A percentile compares a stretch with the other conserved stretches of the same genome.
Evolutionary conservation across 2,329 filamentous ascomycete species (phyloP).

Genomic region (Coleophoma cylindrospora): DNA sequence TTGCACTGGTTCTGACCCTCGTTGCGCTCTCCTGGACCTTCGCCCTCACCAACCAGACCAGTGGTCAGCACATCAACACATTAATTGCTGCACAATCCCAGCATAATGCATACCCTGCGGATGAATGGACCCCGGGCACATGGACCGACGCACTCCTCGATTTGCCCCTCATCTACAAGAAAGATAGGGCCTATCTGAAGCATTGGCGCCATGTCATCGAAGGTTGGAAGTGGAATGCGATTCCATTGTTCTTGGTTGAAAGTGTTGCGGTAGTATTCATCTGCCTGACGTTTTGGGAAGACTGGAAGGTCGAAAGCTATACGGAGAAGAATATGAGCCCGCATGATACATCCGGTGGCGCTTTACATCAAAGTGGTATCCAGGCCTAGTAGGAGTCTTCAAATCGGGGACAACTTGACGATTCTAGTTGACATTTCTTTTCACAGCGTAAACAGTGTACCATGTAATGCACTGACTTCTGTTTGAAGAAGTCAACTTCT

Average conservation of each 20-base stretch:
- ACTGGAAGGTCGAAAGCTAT: too few species aligned
- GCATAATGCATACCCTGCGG: slow-evolving; percentile 5
- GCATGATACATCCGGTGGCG: too few species aligned
- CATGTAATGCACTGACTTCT: too few species aligned
- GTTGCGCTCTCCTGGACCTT: slow-evolving; percentile 11
- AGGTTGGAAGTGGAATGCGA: slow-evolving; percentile 13
- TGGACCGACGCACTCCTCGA: slow-evolving; percentile 11
- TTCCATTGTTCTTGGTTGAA: slow-evolving; percentile 11
- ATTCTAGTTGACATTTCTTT: too few species aligned
- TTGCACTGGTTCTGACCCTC: slow-evolving; percentile 6
- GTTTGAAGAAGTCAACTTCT: too few species aligned
- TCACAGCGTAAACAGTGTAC: too few species aligned
- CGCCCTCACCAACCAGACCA: slow-evolving; percentile 8
- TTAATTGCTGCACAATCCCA: slow-evolving; percentile 5
- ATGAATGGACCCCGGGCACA: slow-evolving; percentile 11
- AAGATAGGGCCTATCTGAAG: slow-evolving; percentile 5
- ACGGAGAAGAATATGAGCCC: too few species aligned
- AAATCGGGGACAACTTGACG: too few species aligned
- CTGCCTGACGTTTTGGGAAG: too few species aligned
- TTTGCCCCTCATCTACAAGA: slow-evolving; percentile 3
- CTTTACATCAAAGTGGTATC: too few species aligned
- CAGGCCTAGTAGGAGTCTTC: too few species aligned
- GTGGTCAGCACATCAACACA: slow-evolving; percentile 6
- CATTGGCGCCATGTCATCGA: slow-evolving; percentile 11
- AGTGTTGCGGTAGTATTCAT: background rate